Evolutionary conservation across 2,329 filamentous ascomycete genomes (phyloP), one percentile per base, ranked within the genome.

Genomic region (Fusarium proliferatum): DNA sequence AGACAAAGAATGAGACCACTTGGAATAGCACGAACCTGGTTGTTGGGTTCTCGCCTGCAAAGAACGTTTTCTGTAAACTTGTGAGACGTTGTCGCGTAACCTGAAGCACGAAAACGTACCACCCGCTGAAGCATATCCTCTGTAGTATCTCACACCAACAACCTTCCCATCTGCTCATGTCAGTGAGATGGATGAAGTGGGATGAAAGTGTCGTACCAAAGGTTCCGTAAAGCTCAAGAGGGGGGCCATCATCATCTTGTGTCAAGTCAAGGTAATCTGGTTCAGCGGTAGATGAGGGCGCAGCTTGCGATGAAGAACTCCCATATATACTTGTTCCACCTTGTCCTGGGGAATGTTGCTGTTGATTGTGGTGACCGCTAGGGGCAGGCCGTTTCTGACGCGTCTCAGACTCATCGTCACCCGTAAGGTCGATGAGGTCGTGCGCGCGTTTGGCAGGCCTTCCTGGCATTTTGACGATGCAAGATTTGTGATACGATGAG

Each of bases 11-110:
- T 66, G 41, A 49, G 71, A 48, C 71, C 67, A 65, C 60, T 46
- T 74, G 57, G 57, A 45, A 61, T 51, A 42, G 6, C 5, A 68
- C 78, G 56, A 80, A 85, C 85, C 72, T 82, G 85, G 77, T 96
- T 96, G 3, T 81, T 77, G 4, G 92, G 91, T 78, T 96, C 92
- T 77, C 93, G 85, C 41, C 84, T 85, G 61, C 92, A 83, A 52
- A 91, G 80, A 5, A 94, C 90, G 60, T 88, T 85, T 79, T 94
- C 71, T 73, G 43, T 57, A n/a, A 48, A 39, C n/a, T 64, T 65
- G 56, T 73, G 33, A 74, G 67, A 13, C 9, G 51, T 39, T 49
- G 30, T 16, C 19, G 17, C 26, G 38, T 3, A 13, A 38, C 30
- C 21, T 16, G 13, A 39, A 45, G 34, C 23, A 33, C 19, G 8